Evolutionary conservation across 169 alveolate genomes (phyloP), one percentile per base, ranked within the genome.

Genomic region (Cyclospora cayetanensis): DNA sequence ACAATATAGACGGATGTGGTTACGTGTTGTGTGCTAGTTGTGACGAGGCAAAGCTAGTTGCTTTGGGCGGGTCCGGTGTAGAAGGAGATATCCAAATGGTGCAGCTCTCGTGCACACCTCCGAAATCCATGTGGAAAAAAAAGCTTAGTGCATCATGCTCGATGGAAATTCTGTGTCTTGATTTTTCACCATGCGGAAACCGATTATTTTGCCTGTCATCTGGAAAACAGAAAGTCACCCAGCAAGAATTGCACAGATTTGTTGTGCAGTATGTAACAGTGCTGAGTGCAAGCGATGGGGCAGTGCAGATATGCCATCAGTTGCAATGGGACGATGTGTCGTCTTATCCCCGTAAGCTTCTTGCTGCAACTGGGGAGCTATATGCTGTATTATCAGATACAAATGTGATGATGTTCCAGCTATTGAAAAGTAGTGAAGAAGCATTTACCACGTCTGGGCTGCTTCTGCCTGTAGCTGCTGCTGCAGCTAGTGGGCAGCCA

Each of bases 101-200:
- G 25, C 76, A 80, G 39, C 74, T 80, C n/a, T 80, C 89, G 7
- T 50, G 76, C 76, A 46, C 25, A 1, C 89, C 70, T 27, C 89
- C 74, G 20, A 80, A 52, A 74, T 20, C 55, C 89, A 15, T 65
- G 20, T 52, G 89, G 89, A 80, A 74, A 52, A 46, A 53, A 22
- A 34, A 35, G 52, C 70, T 80, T 12, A 80, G 43, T 9, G 63
- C 55, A 20, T 31, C 89, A 20, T 31, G 39, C 11, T 74, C 76
- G 43, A 20, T 31, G 76, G 74, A 50, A 41, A 52, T 80, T 34
- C 25, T 80, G 15, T 46, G 76, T 34, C 89, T 80, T 27, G 89
- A 80, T 3, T 80, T 80, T 52, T 80, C 89, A 20, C 74, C 89
- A 18, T 80, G 89, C 74, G 89, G 89, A 15, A 15, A 46, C 89